Evolutionary conservation across 805 yeast species (phyloP).

Genomic region (Starmera quercuum): DNA sequence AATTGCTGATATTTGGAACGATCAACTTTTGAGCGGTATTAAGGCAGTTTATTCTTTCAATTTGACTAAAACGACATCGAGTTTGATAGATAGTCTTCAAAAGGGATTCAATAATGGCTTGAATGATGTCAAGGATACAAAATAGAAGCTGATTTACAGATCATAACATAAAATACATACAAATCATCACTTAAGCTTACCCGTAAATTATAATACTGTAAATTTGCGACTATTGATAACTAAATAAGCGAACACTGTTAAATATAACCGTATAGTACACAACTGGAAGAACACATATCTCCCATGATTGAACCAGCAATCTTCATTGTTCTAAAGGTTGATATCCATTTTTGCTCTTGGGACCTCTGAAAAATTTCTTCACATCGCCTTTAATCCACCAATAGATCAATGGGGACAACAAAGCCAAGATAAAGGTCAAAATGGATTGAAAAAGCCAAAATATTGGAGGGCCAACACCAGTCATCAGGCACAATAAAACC

Average conservation of each 20-base stretch:
- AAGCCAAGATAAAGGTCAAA: constrained; percentile 38
- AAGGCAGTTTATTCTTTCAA: constrained; percentile 54
- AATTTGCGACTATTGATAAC: neutral
- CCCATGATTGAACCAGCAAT: no score
- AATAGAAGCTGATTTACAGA: no score
- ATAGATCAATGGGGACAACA: constrained; percentile 56
- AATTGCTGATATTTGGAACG: constrained; percentile 72
- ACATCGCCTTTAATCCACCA: constrained; percentile 46
- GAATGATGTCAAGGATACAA: no score
- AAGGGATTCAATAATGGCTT: constrained; percentile 1
- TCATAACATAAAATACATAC: no score
- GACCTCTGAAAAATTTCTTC: constrained; percentile 2
- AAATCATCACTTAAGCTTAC: no score
- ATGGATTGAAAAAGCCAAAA: constrained; percentile 45
- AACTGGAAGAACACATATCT: no score
- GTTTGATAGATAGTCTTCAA: constrained; percentile 3
- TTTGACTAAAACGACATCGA: constrained; percentile 29
- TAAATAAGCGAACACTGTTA: neutral
- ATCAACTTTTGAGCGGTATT: constrained; percentile 55
- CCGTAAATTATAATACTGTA: no score
- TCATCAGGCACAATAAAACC: constrained; percentile 57
- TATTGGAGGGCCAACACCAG: constrained; percentile 65
- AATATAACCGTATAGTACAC: no score
- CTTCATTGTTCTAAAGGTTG: no score
- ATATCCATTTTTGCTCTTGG: no score